Conservation (phyloP, 202 grass and related monocot genomes). For the Carex sylvatica region DNA sequence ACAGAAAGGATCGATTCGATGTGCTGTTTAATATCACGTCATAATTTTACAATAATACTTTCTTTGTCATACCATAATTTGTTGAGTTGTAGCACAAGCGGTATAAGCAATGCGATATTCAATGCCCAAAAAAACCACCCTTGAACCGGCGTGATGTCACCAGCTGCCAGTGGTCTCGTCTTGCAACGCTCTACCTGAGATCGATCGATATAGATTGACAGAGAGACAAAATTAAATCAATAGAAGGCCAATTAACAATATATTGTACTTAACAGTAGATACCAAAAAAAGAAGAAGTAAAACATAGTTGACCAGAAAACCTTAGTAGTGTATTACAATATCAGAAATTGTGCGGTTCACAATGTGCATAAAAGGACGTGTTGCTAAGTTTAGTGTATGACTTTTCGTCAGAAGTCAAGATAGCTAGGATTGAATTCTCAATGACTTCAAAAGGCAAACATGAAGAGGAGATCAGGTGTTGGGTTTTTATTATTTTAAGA, state of each 20-base stretch:
- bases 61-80: neutral
- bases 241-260: neutral
- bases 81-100: neutral
- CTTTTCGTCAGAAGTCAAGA: neutral
- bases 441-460: neutral
- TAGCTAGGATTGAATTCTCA: neutral
- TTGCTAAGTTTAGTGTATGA: neutral
- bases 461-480: neutral
- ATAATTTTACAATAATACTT: no score
- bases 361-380: neutral
- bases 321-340: neutral
- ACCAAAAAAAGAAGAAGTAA: neutral
- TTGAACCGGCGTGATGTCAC: slow-evolving; percentile 31
- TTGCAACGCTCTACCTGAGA: slow-evolving; percentile 36
- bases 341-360: neutral
- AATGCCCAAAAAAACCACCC: slow-evolving; percentile 23
- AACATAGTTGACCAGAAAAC: neutral
- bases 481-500: neutral
- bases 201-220: neutral
- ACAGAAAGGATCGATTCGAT: neutral
- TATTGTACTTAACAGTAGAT: neutral
- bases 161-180: slow-evolving; percentile 38
- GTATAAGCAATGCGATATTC: slow-evolving; percentile 8
- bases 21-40: neutral
- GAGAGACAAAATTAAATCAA: neutral